These are phyloP conservation scores for Miscanthus lutarioriparius DNA, from an alignment of 176 grass and related monocot species.

Conservation along the genomic window DNA sequence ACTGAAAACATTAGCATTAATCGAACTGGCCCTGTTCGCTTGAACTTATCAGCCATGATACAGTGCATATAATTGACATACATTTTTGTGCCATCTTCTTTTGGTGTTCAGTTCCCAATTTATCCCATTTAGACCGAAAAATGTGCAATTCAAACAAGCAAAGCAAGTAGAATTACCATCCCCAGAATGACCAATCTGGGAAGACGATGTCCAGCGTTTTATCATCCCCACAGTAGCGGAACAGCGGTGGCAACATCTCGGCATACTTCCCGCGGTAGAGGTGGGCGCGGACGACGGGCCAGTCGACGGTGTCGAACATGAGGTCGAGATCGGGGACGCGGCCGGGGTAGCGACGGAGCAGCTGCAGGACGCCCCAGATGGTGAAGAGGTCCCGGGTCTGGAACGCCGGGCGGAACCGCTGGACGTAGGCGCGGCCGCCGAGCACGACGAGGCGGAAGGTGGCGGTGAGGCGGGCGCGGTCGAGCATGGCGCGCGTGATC, in stretches of 20 bases:
- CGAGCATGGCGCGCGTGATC: conserved; percentile 64
- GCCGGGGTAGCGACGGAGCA: conserved; percentile 73
- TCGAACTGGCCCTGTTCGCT: too few relatives aligned
- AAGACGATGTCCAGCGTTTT: conserved; percentile 73
- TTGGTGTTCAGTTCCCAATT: neutral
- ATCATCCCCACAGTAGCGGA: conserved; percentile 76
- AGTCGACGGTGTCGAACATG: conserved; percentile 90
- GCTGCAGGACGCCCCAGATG: conserved; percentile 85
- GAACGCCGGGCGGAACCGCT: conserved; percentile 55
- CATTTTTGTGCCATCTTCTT: neutral
- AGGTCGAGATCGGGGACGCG: conserved; percentile 87
- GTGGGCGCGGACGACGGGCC: conserved; percentile 56
- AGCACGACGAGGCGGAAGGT: conserved; percentile 74
- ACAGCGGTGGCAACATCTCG: conserved; percentile 53
- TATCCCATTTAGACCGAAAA: neutral
- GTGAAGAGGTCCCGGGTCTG: conserved; percentile 83
- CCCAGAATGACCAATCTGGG: conserved; percentile 98
- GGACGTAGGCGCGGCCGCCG: conserved; percentile 49
- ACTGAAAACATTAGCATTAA: neutral
- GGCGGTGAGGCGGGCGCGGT: conserved; percentile 54
- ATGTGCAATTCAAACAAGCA: neutral
- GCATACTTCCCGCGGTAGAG: conserved; percentile 43
- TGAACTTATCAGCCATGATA: too few relatives aligned
- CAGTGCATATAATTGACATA: neutral
- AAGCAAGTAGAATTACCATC: conserved; percentile 62